Conservation (phyloP, 176 grass and related monocot species). For the Cymbopogon citratus region DNA sequence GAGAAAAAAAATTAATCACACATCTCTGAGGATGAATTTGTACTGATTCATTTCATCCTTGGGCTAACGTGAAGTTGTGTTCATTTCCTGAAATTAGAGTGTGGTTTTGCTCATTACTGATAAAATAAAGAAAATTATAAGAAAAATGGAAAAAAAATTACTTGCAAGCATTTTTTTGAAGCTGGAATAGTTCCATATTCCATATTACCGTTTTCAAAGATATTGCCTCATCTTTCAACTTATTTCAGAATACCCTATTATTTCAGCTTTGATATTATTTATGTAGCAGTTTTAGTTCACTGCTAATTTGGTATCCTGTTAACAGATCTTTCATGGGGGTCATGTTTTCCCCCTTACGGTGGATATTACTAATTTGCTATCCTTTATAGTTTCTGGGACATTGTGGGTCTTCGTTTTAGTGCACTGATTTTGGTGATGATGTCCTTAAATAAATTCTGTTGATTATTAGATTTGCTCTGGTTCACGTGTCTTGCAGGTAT, state of each 20-base stretch:
- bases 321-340: not conserved
- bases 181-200: not conserved
- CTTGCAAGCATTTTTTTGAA: not conserved
- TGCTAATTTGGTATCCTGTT: not conserved
- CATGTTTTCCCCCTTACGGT: not conserved
- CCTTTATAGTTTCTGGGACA: not conserved
- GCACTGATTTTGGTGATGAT: not conserved
- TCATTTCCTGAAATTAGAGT: no score
- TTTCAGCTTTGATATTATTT: not conserved
- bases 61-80: no score
- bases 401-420: constrained; percentile 1
- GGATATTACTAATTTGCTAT: not conserved
- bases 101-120: no score
- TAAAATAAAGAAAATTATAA: no score
- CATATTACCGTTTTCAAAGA: not conserved
- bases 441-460: not conserved
- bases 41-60: no score
- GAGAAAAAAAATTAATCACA: no score
- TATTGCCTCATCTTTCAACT: not conserved
- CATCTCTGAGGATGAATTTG: no score
- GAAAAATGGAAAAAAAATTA: no score
- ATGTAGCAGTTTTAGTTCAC: not conserved
- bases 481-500: constrained; percentile 43
- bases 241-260: not conserved
- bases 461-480: not conserved